Conservation (phyloP, 2,329 filamentous ascomycete genomes). For the Penicillium sp. region DNA sequence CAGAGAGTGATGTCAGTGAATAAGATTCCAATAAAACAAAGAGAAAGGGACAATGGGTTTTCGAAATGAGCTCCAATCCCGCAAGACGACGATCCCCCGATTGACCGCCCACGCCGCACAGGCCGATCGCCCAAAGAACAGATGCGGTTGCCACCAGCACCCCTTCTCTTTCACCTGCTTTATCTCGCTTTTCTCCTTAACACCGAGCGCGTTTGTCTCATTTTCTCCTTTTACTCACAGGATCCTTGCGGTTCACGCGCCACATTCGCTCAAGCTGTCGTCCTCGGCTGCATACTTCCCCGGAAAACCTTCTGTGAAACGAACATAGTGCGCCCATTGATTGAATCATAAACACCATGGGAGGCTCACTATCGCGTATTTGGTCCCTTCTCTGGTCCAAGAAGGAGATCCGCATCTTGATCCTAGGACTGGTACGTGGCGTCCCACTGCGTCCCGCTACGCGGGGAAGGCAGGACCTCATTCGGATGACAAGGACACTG, state of each 20-base stretch:
- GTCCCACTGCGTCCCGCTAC: constrained; percentile 3
- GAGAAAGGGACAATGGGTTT: constrained; percentile 5
- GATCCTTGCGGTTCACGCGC: background rate
- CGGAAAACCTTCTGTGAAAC: constrained; percentile 3
- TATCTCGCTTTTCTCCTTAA: constrained; percentile 8
- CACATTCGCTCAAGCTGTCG: constrained; percentile 1
- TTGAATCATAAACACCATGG: constrained; percentile 45
- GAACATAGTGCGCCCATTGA: background rate
- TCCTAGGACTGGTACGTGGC: constrained; percentile 77
- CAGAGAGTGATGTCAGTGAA: background rate
- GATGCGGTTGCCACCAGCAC: constrained; percentile 24
- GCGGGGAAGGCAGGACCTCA: constrained; percentile 11
- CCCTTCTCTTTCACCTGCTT: constrained; percentile 3
- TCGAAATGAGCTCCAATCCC: constrained; percentile 12
- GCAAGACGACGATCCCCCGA: constrained; percentile 17
- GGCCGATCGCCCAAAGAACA: constrained; percentile 18
- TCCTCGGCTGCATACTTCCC: background rate
- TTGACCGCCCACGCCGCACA: constrained; percentile 29
- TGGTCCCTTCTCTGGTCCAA: constrained; percentile 82
- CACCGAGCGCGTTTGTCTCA: background rate
- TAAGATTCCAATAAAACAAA: background rate
- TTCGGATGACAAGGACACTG: constrained; percentile 8
- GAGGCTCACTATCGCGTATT: constrained; percentile 56
- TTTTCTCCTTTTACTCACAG: background rate
- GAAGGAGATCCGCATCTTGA: constrained; percentile 97